Conservation (phyloP, 2,329 filamentous ascomycete species). For the Cladosporium sp. region DNA sequence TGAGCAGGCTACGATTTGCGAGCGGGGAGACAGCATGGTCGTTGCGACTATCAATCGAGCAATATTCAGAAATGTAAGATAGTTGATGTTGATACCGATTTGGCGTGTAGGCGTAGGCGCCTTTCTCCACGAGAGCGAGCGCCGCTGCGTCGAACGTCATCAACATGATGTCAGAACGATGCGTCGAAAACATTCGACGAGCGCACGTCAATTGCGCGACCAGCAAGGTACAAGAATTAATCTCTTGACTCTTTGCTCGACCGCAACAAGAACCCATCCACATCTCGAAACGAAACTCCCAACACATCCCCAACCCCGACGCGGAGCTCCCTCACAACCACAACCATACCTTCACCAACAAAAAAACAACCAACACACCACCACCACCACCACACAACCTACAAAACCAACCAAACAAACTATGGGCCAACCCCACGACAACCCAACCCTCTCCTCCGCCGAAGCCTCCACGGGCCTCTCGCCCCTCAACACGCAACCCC, state of each 20-base stretch:
- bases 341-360: not conserved
- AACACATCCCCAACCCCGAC: too few relatives aligned
- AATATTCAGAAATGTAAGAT: too few relatives aligned
- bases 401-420: not conserved
- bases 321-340: not conserved
- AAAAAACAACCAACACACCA: not conserved
- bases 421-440: constrained; percentile 8
- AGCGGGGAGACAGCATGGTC: too few relatives aligned
- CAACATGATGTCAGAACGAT: constrained; percentile 1
- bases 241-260: not conserved
- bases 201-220: not conserved
- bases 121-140: too few relatives aligned
- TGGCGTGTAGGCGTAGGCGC: too few relatives aligned
- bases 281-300: too few relatives aligned
- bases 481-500: constrained; percentile 4
- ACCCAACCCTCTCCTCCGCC: constrained; percentile 12
- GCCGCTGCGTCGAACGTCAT: not conserved
- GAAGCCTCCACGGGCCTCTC: constrained; percentile 10
- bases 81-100: too few relatives aligned
- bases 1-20: too few relatives aligned
- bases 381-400: not conserved
- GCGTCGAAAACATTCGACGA: not conserved
- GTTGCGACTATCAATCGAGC: too few relatives aligned
- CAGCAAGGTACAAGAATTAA: not conserved
- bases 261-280: too few relatives aligned